A percentile compares a stretch with the other conserved stretches of the same genome.
These are phyloP conservation scores for Phytopythium vexans DNA, from an alignment of 352 stramenopile species.

Conservation along the genomic window DNA sequence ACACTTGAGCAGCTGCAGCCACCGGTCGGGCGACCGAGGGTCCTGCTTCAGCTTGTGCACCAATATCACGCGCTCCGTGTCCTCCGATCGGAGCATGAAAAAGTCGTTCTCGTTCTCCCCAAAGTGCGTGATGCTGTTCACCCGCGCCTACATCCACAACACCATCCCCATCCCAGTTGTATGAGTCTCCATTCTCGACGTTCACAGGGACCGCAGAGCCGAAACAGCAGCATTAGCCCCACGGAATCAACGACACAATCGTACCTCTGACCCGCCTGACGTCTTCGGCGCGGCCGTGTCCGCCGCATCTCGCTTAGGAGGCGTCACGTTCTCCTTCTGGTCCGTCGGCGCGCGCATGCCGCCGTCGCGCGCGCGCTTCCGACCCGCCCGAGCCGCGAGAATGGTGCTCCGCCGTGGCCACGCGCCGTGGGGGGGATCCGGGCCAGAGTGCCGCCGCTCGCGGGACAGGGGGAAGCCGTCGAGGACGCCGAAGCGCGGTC, in stretches of 20 bases:
- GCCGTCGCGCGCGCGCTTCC: background rate
- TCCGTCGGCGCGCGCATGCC: conserved; percentile 12
- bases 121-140: conserved; percentile 34
- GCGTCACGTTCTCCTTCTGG: conserved; percentile 45
- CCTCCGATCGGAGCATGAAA: conserved; percentile 52
- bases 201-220: conserved; percentile 2
- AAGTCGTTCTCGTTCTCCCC: conserved; percentile 59
- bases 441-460: no score
- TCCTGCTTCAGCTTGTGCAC: conserved; percentile 49
- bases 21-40: conserved; percentile 36
- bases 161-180: background rate
- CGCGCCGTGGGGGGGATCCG: no score
- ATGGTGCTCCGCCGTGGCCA: no score
- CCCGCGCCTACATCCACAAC: background rate
- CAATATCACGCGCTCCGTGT: conserved; percentile 33
- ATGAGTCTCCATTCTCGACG: no score
- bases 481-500: no score
- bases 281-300: background rate
- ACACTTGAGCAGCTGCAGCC: conserved; percentile 54
- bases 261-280: background rate
- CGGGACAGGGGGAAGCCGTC: no score
- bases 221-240: conserved; percentile 8
- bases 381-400: no score
- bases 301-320: conserved; percentile 1
- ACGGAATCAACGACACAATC: no score